phyloP scores from a whole-genome alignment of 1,139 yeast species.

The Yamadazyma spencermartinsiae region DNA sequence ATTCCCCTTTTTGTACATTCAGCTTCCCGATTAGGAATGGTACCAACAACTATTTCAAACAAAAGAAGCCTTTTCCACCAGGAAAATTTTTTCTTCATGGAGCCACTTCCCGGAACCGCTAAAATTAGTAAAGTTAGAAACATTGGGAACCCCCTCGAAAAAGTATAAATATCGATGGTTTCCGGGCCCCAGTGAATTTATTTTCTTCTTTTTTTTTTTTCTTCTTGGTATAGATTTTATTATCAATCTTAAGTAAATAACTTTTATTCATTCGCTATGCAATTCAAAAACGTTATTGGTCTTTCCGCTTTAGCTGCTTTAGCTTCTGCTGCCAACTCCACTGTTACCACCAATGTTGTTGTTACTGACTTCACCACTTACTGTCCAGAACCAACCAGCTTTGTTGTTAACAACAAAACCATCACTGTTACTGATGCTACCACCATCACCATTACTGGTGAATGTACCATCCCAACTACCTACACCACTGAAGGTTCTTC shows the following conservation, averaged over 20 bases:
- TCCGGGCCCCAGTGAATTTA: background rate
- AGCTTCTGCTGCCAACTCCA: conserved; percentile 40
- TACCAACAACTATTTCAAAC: background rate
- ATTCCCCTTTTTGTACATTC: background rate
- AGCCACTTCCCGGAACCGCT: background rate
- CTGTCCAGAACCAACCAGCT: conserved; percentile 44
- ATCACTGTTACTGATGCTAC: conserved; percentile 48
- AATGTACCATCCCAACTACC: conserved; percentile 50
- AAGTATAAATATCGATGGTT: background rate
- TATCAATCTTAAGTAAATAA: too few relatives aligned
- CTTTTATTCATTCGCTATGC: conserved; percentile 31
- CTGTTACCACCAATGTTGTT: conserved; percentile 45
- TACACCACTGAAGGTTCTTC: conserved; percentile 27
- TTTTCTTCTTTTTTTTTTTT: background rate
- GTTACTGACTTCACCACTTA: conserved; percentile 49
- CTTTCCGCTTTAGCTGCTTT: conserved; percentile 41
- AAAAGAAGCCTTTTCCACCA: background rate
- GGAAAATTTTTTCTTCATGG: background rate
- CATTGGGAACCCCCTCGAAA: background rate
- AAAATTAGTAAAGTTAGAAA: background rate
- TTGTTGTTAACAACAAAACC: conserved; percentile 48
- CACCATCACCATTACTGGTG: conserved; percentile 48
- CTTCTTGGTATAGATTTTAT: background rate
- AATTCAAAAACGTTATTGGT: conserved; percentile 43
- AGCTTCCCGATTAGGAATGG: background rate